A percentile compares a stretch with the other conserved stretches of the same genome.
phyloP scores from a whole-genome alignment of 352 stramenopile species.

The Thalassiosira ordinaria region DNA sequence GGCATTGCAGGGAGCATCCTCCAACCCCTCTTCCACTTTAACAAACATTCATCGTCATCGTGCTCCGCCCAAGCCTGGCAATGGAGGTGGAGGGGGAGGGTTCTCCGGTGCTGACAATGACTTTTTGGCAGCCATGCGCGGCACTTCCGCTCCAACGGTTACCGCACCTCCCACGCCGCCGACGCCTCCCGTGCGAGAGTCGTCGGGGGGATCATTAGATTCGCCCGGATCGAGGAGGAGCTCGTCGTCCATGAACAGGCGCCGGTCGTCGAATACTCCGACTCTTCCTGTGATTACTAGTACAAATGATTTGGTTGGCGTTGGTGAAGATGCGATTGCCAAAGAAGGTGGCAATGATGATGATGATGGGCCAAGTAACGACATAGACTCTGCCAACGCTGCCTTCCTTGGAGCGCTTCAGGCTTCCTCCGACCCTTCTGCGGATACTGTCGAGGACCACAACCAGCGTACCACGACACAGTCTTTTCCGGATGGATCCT shows the following conservation, averaged over 20 bases:
- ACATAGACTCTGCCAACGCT: constrained; percentile 58
- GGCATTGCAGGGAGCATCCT: neutral
- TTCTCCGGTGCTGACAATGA: constrained; percentile 12
- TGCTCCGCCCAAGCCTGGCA: neutral
- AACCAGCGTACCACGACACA: too few species aligned
- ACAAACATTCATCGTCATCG: neutral
- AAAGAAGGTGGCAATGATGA: neutral
- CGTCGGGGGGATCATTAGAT: too few species aligned
- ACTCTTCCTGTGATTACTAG: too few species aligned
- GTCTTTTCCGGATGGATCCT: neutral
- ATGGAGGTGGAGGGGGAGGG: neutral
- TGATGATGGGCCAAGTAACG: constrained; percentile 6
- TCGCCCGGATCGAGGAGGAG: too few species aligned
- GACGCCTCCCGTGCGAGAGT: too few species aligned
- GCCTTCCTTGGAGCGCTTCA: constrained; percentile 63
- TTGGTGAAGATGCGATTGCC: too few species aligned
- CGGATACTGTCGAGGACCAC: constrained; percentile 3
- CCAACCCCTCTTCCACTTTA: neutral
- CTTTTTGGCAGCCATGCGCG: constrained; percentile 38
- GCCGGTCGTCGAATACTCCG: too few species aligned
- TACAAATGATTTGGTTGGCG: too few species aligned
- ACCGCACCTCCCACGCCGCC: neutral
- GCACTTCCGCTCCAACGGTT: too few species aligned
- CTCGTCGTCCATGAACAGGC: too few species aligned
- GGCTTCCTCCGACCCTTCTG: constrained; percentile 25